These are phyloP conservation scores for Vicia villosa DNA, from an alignment of 306 rosid genomes.

Conservation along the genomic window DNA sequence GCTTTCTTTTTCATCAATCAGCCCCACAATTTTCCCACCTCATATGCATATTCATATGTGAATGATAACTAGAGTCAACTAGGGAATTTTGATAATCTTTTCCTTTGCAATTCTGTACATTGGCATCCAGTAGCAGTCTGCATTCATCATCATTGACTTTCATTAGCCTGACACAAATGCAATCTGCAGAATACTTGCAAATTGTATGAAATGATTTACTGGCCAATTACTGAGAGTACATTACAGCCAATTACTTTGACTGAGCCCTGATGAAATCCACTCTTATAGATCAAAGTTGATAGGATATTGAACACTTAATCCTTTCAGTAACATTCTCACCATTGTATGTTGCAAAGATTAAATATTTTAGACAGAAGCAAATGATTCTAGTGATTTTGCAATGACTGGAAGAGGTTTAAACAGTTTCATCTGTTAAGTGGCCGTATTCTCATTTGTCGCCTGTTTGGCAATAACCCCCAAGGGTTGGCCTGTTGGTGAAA, in stretches of 20 bases:
- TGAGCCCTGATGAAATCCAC: constrained; percentile 10
- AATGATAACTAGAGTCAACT: background rate
- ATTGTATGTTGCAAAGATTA: constrained; percentile 20
- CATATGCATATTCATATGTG: background rate
- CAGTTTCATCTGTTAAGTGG: background rate
- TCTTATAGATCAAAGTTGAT: constrained; percentile 22
- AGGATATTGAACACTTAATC: constrained; percentile 5
- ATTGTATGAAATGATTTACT: background rate
- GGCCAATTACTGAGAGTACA: constrained; percentile 3
- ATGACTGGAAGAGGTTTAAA: background rate
- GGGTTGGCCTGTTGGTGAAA: no score
- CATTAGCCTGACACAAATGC: constrained; percentile 14
- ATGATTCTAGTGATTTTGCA: background rate
- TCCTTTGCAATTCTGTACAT: constrained; percentile 10
- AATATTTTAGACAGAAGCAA: constrained; percentile 9
- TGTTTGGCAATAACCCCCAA: background rate
- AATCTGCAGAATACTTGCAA: constrained; percentile 16
- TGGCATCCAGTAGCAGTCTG: constrained; percentile 1
- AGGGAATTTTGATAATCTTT: background rate
- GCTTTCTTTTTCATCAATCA: background rate
- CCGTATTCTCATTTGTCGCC: constrained; percentile 5
- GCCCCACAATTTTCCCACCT: constrained; percentile 17
- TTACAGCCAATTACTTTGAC: constrained; percentile 24
- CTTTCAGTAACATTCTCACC: constrained; percentile 3
- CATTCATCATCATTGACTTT: constrained; percentile 3